Conservation (phyloP, 2,329 filamentous ascomycete genomes). For the Magnaporthales sp. region DNA sequence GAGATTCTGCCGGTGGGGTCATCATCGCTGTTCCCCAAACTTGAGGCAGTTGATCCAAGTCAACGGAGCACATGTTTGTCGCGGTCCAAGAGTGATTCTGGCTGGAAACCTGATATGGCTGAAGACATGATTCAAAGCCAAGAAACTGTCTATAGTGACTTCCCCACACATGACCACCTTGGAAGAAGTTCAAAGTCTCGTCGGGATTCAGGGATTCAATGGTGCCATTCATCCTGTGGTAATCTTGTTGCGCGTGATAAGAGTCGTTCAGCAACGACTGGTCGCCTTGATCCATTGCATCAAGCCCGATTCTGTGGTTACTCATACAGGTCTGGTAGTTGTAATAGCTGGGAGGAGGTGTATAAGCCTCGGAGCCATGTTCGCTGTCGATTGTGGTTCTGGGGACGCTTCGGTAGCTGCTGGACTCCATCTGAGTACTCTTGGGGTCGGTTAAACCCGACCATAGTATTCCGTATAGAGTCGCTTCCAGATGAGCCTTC, state of each 20-base stretch:
- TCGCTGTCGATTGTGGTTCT: background rate
- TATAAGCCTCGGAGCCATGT: background rate
- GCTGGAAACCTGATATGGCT: background rate
- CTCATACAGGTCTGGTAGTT: background rate
- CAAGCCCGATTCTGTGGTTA: background rate
- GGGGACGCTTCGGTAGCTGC: background rate
- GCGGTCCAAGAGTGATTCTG: background rate
- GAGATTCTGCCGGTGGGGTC: background rate
- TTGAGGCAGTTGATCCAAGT: background rate
- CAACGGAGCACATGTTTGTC: background rate
- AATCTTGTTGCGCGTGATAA: background rate
- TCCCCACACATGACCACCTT: background rate
- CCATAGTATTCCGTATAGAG: background rate
- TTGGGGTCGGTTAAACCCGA: background rate
- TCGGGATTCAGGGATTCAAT: background rate
- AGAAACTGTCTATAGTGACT: background rate
- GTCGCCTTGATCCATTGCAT: background rate
- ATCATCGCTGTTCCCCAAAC: background rate
- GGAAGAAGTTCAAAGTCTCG: background rate
- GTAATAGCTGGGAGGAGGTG: background rate
- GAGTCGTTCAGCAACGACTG: background rate
- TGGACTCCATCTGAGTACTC: background rate
- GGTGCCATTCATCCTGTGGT: background rate
- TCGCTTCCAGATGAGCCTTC: background rate
- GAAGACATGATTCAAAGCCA: background rate